phyloP scores from a whole-genome alignment of 2,329 filamentous ascomycete species.

The Exophiala bonariae region DNA sequence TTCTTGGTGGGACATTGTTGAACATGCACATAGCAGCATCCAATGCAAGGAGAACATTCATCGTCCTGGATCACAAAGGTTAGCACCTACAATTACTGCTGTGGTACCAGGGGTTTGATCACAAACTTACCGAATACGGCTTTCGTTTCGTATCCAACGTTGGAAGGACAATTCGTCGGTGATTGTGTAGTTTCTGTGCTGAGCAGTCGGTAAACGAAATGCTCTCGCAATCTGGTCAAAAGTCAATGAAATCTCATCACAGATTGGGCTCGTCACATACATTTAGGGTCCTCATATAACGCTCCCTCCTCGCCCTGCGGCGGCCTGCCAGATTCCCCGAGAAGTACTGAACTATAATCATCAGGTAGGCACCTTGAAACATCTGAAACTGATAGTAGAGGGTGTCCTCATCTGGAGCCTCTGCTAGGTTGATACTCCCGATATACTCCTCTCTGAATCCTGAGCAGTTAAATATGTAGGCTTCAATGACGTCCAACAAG shows the following conservation, averaged over 20 bases:
- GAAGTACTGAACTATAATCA: conserved; percentile 46
- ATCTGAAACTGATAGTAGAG: conserved; percentile 40
- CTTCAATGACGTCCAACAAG: conserved; percentile 37
- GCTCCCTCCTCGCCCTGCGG: conserved; percentile 45
- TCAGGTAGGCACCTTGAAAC: conserved; percentile 45
- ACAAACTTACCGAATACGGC: conserved; percentile 43
- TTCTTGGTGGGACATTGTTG: conserved; percentile 45
- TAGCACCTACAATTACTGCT: too few species aligned
- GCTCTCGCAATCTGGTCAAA: conserved; percentile 38
- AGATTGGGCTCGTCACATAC: conserved; percentile 27
- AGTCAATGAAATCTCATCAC: conserved; percentile 3
- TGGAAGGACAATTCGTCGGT: conserved; percentile 32
- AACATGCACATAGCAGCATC: conserved; percentile 49
- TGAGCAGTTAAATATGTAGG: conserved; percentile 27
- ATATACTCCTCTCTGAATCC: conserved; percentile 38
- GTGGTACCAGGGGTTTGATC: too few species aligned
- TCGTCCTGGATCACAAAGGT: conserved; percentile 32
- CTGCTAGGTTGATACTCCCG: conserved; percentile 37
- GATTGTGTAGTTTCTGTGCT: conserved; percentile 37
- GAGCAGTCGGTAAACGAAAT: conserved; percentile 38
- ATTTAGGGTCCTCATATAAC: conserved; percentile 43
- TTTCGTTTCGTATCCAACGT: conserved; percentile 46
- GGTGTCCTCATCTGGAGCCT: conserved; percentile 26
- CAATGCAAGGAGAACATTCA: conserved; percentile 41
- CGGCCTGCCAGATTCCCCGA: conserved; percentile 39